Base-by-base conservation (phyloP, 1,284 basidiomycete species). In the Leccinum griseonigrum region DNA sequence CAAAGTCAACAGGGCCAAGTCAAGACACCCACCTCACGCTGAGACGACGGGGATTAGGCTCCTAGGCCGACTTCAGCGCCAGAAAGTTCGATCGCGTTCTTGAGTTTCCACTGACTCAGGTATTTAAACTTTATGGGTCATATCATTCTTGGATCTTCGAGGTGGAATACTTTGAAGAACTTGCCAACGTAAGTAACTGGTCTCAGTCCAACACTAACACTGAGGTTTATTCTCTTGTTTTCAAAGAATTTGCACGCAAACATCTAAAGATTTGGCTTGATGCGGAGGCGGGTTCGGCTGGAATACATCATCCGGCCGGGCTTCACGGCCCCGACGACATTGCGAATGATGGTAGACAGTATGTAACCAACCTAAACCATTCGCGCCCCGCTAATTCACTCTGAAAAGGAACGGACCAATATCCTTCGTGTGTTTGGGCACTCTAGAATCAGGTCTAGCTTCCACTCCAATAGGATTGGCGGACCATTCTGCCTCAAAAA, bases 111-210 rank as follows among this genome's bases (percentile, higher is more conserved):
- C 90, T 97, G 72, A 98, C 22, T 26, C 22, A 98, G 76, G 97
- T 98, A 2, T 95, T 99, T 68, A 97, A 99, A 77, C 82, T 99
- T 28, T 99, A 98, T 71, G 97, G 95, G 7, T 92, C 91, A 1
- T 95, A 92, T 11, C 22, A 26, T 26, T 92, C 91, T 6, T 95
- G 94, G 1, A 88, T 98, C 52, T 84, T 99, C 22, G 97, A 99
- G 75, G 94, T 99, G 58, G 96, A 99, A 76, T 99, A 98, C 80
- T 98, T 98, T 74, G 95, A 98, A 72, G 97, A 99, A 80, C 97
- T 98, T 56, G 97, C 22, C 22, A 26, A 26, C 22, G 97, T 26
- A 99, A 26, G 22, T 26, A 26, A 26, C 97, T 3, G 97, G 97
- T 32, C 80, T 99, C 11, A 97, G 97, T 3, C 97, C 96, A 6